Evolutionary conservation across 1,284 basidiomycete genomes (phyloP), one percentile per base, ranked within the genome.

Genomic region (Neonothopanus nambi): DNA sequence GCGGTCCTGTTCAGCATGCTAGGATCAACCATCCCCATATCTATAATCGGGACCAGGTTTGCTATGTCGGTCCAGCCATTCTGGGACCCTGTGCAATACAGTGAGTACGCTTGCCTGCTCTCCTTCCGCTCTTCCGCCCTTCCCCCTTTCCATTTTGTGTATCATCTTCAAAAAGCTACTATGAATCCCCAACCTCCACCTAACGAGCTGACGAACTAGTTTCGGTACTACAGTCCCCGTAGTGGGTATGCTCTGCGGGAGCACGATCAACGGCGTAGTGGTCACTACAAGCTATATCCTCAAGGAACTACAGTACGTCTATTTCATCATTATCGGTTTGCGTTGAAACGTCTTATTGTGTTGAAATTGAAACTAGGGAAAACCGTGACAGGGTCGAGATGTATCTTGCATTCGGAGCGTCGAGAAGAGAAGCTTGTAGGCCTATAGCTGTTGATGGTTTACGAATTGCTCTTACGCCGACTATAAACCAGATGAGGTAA

Each of bases 201-300:
- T 39, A 24, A n/a, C 23, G 43, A 28, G 11, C 20, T n/a, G n/a
- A n/a, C n/a, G n/a, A n/a, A n/a, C n/a, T 15, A 40, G 24, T n/a
- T 26, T 49, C 13, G 7, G 18, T 18, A 3, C 12, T 35, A 7
- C 53, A 93, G 91, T 93, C 54, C 91, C 91, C 8, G 81, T 93
- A 47, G 78, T 93, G 8, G 91, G 92, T n/a, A 93, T 94, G 92
- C 75, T 93, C 2, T 89, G 91, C 48, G 91, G 91, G 3, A 83
- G 80, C 56, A 86, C 89, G 0, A 88, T 93, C 53, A 86, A 85
- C 0, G 82, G 84, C 1, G 81, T 93, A 20, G 83, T 89, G 2
- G 79, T 93, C 0, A 79, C 84, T 0, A 73, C 87, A 3, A 82
- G 80, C 51, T 85, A 80, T 51, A 76, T 88, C 11, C 69, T 90